phyloP scores from a whole-genome alignment of 495 filamentous ascomycete genomes.

The Penicillium lividum region DNA sequence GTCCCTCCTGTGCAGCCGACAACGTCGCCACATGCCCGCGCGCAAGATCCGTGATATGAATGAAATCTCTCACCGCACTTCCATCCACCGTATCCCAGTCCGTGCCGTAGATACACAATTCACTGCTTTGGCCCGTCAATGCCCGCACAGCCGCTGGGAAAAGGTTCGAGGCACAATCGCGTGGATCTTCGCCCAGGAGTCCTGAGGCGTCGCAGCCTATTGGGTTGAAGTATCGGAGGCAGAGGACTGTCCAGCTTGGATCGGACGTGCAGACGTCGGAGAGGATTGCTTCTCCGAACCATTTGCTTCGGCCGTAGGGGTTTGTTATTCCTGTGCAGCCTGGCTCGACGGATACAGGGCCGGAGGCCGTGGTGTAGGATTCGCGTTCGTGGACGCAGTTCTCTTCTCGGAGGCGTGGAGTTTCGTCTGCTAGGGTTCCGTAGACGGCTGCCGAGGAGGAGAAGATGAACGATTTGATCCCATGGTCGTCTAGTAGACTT shows the following conservation, averaged over 20 bases:
- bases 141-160: conserved; percentile 3
- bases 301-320: conserved; percentile 10
- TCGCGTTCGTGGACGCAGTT: conserved; percentile 4
- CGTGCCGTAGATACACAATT: conserved; percentile 8
- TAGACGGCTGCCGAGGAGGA: conserved; percentile 6
- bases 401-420: conserved; percentile 3
- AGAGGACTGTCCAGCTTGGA: conserved; percentile 4
- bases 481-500: conserved; percentile 3
- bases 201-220: conserved; percentile 9
- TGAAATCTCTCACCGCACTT: conserved; percentile 8
- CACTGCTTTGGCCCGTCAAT: neutral
- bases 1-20: conserved; percentile 6
- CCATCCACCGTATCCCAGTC: conserved; percentile 9
- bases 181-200: conserved; percentile 2
- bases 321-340: conserved; percentile 11
- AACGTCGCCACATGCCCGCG: conserved; percentile 6
- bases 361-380: neutral
- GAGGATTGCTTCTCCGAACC: conserved; percentile 7
- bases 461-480: conserved; percentile 9
- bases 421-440: neutral
- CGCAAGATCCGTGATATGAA: conserved; percentile 11
- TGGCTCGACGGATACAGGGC: neutral
- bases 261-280: conserved; percentile 5
- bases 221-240: conserved; percentile 10
- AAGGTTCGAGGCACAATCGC: conserved; percentile 1